phyloP scores from a whole-genome alignment of 129 eudicot genomes.

The Artemisia argyi region DNA sequence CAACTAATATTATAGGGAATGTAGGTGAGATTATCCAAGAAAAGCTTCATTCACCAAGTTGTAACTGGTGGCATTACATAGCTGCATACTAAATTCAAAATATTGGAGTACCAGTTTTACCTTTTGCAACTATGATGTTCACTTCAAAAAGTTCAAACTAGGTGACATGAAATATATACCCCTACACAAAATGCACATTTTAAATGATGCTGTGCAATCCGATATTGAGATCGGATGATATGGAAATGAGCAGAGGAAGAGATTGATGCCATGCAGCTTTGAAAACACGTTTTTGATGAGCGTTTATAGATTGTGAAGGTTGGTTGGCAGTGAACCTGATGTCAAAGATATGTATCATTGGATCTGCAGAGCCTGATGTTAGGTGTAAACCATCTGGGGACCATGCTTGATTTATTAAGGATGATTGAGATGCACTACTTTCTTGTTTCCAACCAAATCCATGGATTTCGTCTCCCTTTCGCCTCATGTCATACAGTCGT shows the following conservation, averaged over 20 bases:
- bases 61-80: no score
- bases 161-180: no score
- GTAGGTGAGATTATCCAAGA: no score
- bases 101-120: no score
- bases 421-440: conserved; percentile 91
- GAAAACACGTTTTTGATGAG: conserved; percentile 92
- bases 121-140: no score
- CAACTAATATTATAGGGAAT: no score
- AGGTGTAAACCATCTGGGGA: conserved; percentile 85
- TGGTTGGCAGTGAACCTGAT: conserved; percentile 62
- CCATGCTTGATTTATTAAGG: conserved; percentile 92
- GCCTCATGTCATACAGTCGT: conserved; percentile 64
- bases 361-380: conserved; percentile 93
- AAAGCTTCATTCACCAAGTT: no score
- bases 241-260: conserved; percentile 82
- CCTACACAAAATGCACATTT: conserved; percentile 2
- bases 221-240: conserved; percentile 81
- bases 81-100: no score
- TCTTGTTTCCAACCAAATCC: conserved; percentile 94
- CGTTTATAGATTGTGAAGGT: conserved; percentile 80
- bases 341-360: conserved; percentile 76
- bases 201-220: conserved; percentile 72
- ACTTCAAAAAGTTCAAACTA: no score
- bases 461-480: conserved; percentile 72
- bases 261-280: conserved; percentile 91